A percentile compares a stretch with the other conserved stretches of the same genome.
Conservation (phyloP, 2,329 filamentous ascomycete genomes). For the Sporothrix globosa region DNA sequence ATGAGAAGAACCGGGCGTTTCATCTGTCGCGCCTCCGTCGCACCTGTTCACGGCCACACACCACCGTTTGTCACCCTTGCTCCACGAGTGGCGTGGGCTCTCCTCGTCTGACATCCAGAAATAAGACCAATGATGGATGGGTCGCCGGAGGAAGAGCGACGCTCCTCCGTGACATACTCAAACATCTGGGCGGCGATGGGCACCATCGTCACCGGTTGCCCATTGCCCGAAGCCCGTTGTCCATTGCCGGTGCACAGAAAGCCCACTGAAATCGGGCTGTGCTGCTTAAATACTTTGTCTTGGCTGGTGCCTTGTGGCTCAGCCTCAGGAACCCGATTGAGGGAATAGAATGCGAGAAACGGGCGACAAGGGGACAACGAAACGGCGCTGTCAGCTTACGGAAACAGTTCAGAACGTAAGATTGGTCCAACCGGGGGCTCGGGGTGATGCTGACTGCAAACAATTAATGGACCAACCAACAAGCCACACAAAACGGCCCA, state of each 20-base stretch:
- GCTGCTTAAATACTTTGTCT: slow-evolving; percentile 8
- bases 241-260: not conserved
- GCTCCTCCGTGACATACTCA: slow-evolving; percentile 7
- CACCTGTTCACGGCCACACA: slow-evolving; percentile 11
- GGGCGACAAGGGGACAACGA: not conserved
- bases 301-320: slow-evolving; percentile 11
- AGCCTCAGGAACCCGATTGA: not conserved
- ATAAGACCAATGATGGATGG: slow-evolving; percentile 6
- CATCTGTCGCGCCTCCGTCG: slow-evolving; percentile 26
- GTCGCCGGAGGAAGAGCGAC: slow-evolving; percentile 14
- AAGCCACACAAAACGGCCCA: slow-evolving; percentile 5
- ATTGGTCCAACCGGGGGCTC: not conserved
- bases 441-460: slow-evolving; percentile 2
- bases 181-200: not conserved
- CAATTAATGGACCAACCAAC: not conserved
- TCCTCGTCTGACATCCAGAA: slow-evolving; percentile 7
- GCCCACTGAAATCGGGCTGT: slow-evolving; percentile 17
- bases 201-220: no score
- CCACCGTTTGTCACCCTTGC: slow-evolving; percentile 18
- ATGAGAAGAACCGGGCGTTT: slow-evolving; percentile 22
- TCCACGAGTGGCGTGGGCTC: not conserved
- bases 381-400: slow-evolving; percentile 18
- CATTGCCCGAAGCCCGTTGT: no score
- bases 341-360: slow-evolving; percentile 4
- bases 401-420: not conserved